A percentile compares a stretch with the other conserved stretches of the same genome.
phyloP scores from a whole-genome alignment of 306 rosid genomes.

The Cicer pinnatifidum region DNA sequence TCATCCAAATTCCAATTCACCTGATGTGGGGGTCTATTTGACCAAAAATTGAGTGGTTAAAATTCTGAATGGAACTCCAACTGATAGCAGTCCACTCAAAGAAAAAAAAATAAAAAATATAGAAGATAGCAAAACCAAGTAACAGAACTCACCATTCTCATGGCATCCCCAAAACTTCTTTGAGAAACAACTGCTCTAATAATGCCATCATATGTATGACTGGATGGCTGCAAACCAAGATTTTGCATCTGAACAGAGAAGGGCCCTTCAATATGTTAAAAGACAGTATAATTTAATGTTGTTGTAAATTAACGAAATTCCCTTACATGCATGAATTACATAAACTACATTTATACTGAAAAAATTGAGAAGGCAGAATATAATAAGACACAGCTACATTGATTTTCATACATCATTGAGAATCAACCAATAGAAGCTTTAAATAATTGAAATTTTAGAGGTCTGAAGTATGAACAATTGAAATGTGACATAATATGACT shows the following conservation, averaged over 20 bases:
- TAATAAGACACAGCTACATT: constrained; percentile 20
- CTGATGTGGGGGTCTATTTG: constrained; percentile 8
- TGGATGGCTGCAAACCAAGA: constrained; percentile 71
- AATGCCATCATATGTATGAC: constrained; percentile 66
- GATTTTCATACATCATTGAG: constrained; percentile 10
- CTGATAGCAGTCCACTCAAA: constrained; percentile 13
- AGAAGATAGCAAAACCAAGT: constrained; percentile 30
- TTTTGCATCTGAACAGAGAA: constrained; percentile 73
- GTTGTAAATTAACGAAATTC: constrained; percentile 35
- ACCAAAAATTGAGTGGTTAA: constrained; percentile 6
- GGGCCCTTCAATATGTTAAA: constrained; percentile 44
- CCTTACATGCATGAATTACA: background rate
- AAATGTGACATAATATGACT: constrained; percentile 16
- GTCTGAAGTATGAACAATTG: constrained; percentile 27
- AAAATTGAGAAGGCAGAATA: constrained; percentile 6
- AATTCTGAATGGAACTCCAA: constrained; percentile 33
- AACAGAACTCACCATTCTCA: constrained; percentile 64
- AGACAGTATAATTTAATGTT: constrained; percentile 44
- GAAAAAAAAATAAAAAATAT: background rate
- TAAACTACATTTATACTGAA: constrained; percentile 16
- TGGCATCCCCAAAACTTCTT: constrained; percentile 57
- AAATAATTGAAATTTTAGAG: constrained; percentile 37
- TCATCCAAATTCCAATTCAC: constrained; percentile 41
- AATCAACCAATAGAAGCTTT: constrained; percentile 30
- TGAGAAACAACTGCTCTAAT: constrained; percentile 62